These are phyloP conservation scores for Hypericum androsaemum DNA, from an alignment of 345 rosid species.

Conservation along the genomic window DNA sequence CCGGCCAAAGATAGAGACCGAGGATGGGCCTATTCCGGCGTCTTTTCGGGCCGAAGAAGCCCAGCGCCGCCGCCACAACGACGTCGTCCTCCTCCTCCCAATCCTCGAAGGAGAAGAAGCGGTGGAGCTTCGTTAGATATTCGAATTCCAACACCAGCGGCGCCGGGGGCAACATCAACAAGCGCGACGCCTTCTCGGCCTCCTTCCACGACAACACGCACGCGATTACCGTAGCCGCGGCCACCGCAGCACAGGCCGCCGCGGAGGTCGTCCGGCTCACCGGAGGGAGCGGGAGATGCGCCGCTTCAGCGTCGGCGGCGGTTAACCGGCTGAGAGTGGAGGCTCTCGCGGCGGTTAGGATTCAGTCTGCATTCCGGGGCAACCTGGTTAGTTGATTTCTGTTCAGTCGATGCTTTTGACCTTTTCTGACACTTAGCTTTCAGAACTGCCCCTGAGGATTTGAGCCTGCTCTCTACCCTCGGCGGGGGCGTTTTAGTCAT, in stretches of 20 bases:
- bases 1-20: too few species aligned
- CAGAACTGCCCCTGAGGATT: background rate
- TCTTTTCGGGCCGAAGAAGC: conserved; percentile 50
- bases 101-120: conserved; percentile 3
- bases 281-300: background rate
- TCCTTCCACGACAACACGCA: conserved; percentile 10
- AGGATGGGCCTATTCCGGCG: conserved; percentile 67
- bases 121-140: conserved; percentile 20
- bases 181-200: background rate
- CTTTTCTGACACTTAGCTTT: background rate
- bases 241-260: conserved; percentile 27
- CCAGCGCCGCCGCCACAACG: conserved; percentile 1
- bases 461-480: background rate
- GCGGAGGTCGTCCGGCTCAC: conserved; percentile 28
- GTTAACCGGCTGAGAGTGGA: conserved; percentile 9
- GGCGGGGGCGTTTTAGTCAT: background rate
- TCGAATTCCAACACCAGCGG: conserved; percentile 1
- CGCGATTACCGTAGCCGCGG: conserved; percentile 26
- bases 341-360: conserved; percentile 13
- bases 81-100: conserved; percentile 12
- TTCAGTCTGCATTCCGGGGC: conserved; percentile 27
- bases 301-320: background rate
- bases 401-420: too few species aligned
- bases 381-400: conserved; percentile 19
- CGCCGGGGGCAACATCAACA: conserved; percentile 1